Conservation (phyloP, 495 filamentous ascomycete genomes). For the Penicillium tannophilum region DNA sequence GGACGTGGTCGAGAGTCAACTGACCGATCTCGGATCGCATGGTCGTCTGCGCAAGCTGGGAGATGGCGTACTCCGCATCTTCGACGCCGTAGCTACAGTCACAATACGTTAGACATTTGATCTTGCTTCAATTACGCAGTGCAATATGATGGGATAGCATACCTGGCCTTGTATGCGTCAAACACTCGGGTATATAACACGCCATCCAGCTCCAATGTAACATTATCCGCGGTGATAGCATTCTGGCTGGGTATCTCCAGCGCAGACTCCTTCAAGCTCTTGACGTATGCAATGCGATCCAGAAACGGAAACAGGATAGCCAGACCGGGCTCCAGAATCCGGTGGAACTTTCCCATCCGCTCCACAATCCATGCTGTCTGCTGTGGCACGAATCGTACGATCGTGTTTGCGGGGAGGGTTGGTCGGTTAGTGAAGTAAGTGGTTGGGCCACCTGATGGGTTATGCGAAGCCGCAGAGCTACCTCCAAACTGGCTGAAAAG, state of each 20-base stretch:
- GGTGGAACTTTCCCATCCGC: conserved; percentile 95
- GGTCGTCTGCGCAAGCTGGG: conserved; percentile 95
- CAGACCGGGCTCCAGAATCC: conserved; percentile 87
- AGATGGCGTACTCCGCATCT: conserved; percentile 98
- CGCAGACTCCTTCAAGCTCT: conserved; percentile 92
- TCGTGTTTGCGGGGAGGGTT: conserved; percentile 83
- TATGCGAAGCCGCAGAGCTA: conserved; percentile 21
- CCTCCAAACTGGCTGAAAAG: conserved; percentile 25
- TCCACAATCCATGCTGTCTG: conserved; percentile 99
- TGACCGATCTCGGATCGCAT: conserved; percentile 99
- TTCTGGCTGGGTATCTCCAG: conserved; percentile 96
- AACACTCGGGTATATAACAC: conserved; percentile 94
- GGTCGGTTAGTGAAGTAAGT: conserved; percentile 62
- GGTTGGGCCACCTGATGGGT: conserved; percentile 27
- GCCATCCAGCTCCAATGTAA: conserved; percentile 93
- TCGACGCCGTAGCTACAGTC: conserved; percentile 86
- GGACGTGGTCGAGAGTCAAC: conserved; percentile 91
- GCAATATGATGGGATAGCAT: conserved; percentile 14
- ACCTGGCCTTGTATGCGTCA: conserved; percentile 97
- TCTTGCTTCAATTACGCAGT: neutral
- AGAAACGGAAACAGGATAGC: conserved; percentile 88
- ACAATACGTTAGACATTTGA: neutral
- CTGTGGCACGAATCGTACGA: conserved; percentile 96
- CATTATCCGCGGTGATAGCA: conserved; percentile 98
- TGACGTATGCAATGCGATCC: conserved; percentile 97